phyloP scores from a whole-genome alignment of 345 rosid species.

The Eucalyptus curtisii region DNA sequence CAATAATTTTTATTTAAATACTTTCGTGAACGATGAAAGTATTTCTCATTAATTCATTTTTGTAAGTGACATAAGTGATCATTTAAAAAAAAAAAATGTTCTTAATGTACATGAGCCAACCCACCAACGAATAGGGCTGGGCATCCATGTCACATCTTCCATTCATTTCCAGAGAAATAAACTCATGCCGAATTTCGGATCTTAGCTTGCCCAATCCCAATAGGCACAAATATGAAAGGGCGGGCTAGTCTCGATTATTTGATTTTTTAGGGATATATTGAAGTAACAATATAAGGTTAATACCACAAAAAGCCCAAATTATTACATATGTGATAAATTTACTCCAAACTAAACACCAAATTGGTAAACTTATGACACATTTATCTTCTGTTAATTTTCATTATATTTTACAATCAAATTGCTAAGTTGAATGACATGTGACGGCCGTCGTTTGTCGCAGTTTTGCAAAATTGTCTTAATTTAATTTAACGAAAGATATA shows the following conservation, averaged over 20 bases:
- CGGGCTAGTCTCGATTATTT: background rate
- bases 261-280: background rate
- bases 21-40: accelerated
- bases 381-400: no score
- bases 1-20: background rate
- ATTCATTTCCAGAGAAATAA: background rate
- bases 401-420: no score
- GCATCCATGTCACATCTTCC: background rate
- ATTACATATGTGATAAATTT: no score
- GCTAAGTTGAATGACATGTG: no score
- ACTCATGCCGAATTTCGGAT: background rate
- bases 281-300: background rate
- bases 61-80: background rate
- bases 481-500: no score
- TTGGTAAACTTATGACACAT: no score
- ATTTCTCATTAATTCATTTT: no score
- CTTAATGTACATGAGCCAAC: background rate
- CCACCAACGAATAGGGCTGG: accelerated
- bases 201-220: accelerated
- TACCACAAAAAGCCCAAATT: accelerated
- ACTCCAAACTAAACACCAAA: no score
- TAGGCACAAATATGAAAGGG: background rate
- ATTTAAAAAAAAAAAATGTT: no score
- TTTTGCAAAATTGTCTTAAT: no score
- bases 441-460: no score